Percentiles rank a stretch among this genome's conserved stretches.
These are phyloP conservation scores for Coniochaeta prunicola DNA, from an alignment of 2,329 filamentous ascomycete species.

Conservation along the genomic window DNA sequence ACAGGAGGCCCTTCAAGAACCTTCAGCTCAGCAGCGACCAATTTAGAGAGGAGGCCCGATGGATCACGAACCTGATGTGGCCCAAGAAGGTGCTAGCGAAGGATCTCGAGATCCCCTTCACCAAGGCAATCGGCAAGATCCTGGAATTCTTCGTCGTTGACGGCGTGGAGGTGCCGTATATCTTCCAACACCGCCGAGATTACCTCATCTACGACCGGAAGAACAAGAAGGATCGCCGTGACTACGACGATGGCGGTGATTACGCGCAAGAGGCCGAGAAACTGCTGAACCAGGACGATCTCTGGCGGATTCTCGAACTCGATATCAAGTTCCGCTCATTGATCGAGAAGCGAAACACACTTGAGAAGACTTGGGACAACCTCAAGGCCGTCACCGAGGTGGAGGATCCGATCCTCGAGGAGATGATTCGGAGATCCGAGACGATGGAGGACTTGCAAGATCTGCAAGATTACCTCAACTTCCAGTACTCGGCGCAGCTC, in stretches of 20 bases:
- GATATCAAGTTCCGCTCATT: constrained; percentile 94
- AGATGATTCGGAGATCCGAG: constrained; percentile 70
- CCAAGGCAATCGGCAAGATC: constrained; percentile 82
- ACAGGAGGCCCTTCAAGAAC: constrained; percentile 80
- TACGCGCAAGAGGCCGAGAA: constrained; percentile 76
- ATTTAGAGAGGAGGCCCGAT: constrained; percentile 81
- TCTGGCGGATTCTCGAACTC: constrained; percentile 92
- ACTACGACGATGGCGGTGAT: constrained; percentile 62
- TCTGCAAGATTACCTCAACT: constrained; percentile 92
- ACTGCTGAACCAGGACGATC: constrained; percentile 81
- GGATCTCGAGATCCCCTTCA: constrained; percentile 75
- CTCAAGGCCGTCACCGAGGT: constrained; percentile 56
- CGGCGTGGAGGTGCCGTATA: constrained; percentile 92
- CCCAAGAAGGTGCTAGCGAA: constrained; percentile 71
- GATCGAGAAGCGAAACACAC: constrained; percentile 80
- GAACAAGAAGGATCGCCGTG: constrained; percentile 46
- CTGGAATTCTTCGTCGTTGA: constrained; percentile 93
- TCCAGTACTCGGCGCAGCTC: constrained; percentile 79
- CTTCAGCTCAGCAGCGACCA: constrained; percentile 75
- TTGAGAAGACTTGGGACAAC: constrained; percentile 72
- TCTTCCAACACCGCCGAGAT: constrained; percentile 96
- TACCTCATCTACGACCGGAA: constrained; percentile 89
- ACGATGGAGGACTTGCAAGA: constrained; percentile 96
- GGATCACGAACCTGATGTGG: constrained; percentile 87
- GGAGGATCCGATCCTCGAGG: constrained; percentile 68